Percentiles rank a stretch among this genome's conserved stretches.
phyloP scores from a whole-genome alignment of 2,329 filamentous ascomycete species.

The Sporothrix humicola region DNA sequence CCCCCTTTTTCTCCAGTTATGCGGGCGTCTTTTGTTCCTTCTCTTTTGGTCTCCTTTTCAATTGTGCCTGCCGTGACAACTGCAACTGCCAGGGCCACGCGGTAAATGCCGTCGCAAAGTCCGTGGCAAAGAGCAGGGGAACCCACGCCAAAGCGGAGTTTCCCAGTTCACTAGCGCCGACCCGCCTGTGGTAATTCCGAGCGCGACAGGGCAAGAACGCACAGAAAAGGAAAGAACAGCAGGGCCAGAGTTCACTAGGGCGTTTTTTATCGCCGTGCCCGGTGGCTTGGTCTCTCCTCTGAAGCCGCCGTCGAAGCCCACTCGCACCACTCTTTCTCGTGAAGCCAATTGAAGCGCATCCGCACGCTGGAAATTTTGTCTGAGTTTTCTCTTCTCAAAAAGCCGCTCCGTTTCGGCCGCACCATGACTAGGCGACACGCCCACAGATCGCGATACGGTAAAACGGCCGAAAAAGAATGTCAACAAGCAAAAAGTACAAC shows the following conservation, averaged over 20 bases:
- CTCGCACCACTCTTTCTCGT: not conserved
- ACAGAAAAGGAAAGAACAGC: constrained; percentile 9
- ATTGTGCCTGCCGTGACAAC: constrained; percentile 8
- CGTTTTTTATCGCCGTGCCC: constrained; percentile 25
- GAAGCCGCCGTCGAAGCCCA: not conserved
- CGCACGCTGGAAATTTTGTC: not conserved
- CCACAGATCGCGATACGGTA: not conserved
- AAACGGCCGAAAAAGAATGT: not conserved
- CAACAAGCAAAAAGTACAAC: not conserved
- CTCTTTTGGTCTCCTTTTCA: not conserved
- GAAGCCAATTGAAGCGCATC: not conserved
- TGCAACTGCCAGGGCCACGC: constrained; percentile 1
- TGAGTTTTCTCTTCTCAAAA: not conserved
- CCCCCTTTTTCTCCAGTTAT: not conserved
- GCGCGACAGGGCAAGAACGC: not conserved
- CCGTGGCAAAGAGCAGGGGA: constrained; percentile 12
- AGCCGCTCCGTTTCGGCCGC: not conserved
- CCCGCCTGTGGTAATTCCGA: constrained; percentile 10
- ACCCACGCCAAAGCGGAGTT: constrained; percentile 9
- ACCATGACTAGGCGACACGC: not conserved
- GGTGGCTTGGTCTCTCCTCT: constrained; percentile 14
- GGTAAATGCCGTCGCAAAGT: constrained; percentile 27
- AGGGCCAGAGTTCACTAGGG: constrained; percentile 15
- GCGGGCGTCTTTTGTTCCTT: constrained; percentile 2
- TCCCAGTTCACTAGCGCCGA: constrained; percentile 5